Evolutionary conservation across 495 filamentous ascomycete species (phyloP), one percentile per base, ranked within the genome.

Genomic region (Aspergillus funiculosus): DNA sequence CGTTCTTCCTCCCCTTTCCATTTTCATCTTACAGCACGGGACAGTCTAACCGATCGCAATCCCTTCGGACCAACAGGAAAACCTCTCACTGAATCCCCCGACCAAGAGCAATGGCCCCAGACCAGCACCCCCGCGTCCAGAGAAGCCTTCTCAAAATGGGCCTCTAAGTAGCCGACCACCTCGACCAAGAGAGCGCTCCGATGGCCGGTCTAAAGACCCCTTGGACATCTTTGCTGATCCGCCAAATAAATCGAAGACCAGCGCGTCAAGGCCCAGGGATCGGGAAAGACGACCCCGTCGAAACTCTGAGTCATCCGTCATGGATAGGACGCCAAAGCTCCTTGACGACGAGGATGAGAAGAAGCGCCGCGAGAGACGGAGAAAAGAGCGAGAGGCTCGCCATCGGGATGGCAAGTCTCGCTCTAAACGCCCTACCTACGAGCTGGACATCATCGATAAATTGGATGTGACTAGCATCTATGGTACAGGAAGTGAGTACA

Each of bases 391-490:
- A 22, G 69, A 83, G 56, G 73, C 71, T 57, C 68, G 80, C 64
- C 63, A 78, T 34, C 77, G 73, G 43, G 80, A 89, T 46, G 72
- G 74, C 48, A 68, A 68, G 46, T 56, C 59, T 13, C 58, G 68
- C 22, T 72, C 74, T 27, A 62, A 61, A 42, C 67, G 64, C 46
- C 57, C 64, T 57, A 78, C 73, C 47, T 76, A 81, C 41, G 80
- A 81, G 48, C 65, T 97, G 44, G 94, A 99, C 63, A 78, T 97
- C 39, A 99, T 99, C 54, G 94, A 99, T 65, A 91, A 95, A 59
- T 73, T 99, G 36, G 94, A 99, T 73, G 92, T 91, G 32, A 95
- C 91, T 8, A 90, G 91, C 54, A 94, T 99, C 56, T 96, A 94
- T 59, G 92, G 94, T 31, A 86, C 88, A 48, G 92, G 92, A 61